A percentile compares a stretch with the other conserved stretches of the same genome.
Evolutionary conservation across 257 asterid genomes (phyloP).

Genomic region (Jasminum sambac): DNA sequence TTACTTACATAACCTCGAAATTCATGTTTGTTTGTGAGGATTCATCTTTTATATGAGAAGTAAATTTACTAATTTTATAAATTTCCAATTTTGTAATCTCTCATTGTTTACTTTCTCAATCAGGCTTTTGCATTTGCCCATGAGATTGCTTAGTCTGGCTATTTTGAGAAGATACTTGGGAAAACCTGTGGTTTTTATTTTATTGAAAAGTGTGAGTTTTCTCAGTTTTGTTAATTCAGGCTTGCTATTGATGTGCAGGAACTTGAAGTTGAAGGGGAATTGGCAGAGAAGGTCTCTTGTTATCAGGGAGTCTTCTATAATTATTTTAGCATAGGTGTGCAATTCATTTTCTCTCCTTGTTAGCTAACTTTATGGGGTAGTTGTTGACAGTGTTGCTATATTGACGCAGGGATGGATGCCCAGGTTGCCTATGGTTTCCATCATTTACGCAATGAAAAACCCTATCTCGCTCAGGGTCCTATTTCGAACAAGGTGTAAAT

Average conservation of each 20-base stretch:
- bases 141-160: neutral
- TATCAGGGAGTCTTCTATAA: constrained; percentile 91
- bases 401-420: constrained; percentile 88
- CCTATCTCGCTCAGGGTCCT: constrained; percentile 96
- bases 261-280: constrained; percentile 59
- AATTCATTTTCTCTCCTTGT: constrained; percentile 4
- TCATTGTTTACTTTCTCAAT: constrained; percentile 14
- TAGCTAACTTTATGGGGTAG: constrained; percentile 8
- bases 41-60: neutral
- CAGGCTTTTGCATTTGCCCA: constrained; percentile 5
- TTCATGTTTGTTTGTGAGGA: neutral
- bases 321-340: constrained; percentile 93
- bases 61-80: neutral
- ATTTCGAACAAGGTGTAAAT: constrained; percentile 75
- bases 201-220: neutral
- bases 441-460: constrained; percentile 83
- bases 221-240: constrained; percentile 10
- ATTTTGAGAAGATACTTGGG: too few species aligned
- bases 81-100: neutral
- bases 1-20: neutral
- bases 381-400: constrained; percentile 11
- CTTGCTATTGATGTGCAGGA: constrained; percentile 46
- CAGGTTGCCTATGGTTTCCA: constrained; percentile 97
- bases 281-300: constrained; percentile 66
- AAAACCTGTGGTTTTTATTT: too few species aligned